These are phyloP conservation scores for Lachnellula arida DNA, from an alignment of 2,329 filamentous ascomycete species.

Conservation along the genomic window DNA sequence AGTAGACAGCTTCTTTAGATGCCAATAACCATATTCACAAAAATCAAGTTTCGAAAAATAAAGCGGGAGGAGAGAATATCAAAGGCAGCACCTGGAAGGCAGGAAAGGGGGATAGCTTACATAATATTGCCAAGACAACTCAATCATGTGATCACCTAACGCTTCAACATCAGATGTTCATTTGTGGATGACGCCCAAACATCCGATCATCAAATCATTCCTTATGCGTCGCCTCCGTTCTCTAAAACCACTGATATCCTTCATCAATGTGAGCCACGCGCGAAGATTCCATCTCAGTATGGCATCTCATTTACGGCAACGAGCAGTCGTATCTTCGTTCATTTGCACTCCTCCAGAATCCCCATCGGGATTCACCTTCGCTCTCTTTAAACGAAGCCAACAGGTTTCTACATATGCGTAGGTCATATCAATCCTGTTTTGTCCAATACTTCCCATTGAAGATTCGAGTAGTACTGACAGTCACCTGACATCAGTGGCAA, in stretches of 20 bases:
- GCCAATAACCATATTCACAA: too few species aligned
- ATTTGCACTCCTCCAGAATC: constrained; percentile 33
- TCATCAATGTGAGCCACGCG: background rate
- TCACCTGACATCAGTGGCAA: constrained; percentile 40
- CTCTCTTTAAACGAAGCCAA: constrained; percentile 57
- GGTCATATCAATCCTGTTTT: constrained; percentile 16
- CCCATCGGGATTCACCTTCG: constrained; percentile 41
- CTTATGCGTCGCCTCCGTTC: background rate
- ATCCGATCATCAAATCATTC: too few species aligned
- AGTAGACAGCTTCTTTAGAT: too few species aligned
- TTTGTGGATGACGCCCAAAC: too few species aligned
- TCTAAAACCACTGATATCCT: background rate
- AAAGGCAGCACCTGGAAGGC: too few species aligned
- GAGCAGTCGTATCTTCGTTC: constrained; percentile 40
- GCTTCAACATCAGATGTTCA: too few species aligned
- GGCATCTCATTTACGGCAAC: constrained; percentile 16
- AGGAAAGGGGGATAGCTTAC: too few species aligned
- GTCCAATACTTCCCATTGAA: background rate
- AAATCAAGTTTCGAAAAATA: too few species aligned
- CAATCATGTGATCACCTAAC: too few species aligned
- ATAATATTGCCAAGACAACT: too few species aligned
- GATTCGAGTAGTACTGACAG: constrained; percentile 2
- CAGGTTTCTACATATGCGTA: constrained; percentile 58
- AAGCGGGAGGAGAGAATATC: too few species aligned
- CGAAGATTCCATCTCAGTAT: constrained; percentile 7